Evolutionary conservation across 1,284 basidiomycete species (phyloP), one percentile per base, ranked within the genome.

Genomic region (Melampsora americana): DNA sequence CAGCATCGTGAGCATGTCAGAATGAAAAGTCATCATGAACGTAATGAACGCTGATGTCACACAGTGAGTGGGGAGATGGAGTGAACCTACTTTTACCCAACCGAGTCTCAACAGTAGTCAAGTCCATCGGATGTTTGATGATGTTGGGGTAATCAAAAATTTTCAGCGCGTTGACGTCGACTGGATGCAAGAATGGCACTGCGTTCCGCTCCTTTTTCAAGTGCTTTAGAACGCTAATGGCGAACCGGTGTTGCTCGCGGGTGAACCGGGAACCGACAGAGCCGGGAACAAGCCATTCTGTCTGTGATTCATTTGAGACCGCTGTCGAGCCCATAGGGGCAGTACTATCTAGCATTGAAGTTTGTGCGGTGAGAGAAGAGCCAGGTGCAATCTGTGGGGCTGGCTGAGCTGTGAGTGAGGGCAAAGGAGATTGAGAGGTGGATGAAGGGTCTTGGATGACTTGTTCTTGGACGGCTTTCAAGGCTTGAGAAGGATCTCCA

Each of bases 71-170:
- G 59, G 12, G 32, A 32, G 64, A 64, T 42, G n/a, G 32, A 2
- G 46, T 26, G 20, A 30, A 35, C 20, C 20, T 61, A 79, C 80
- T n/a, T 79, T 79, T 74, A 11, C 72, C 72, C 14, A 97, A 86
- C 84, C 97, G 96, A 80, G 88, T 88, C 84, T 98, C 95, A 78
- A 98, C 88, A 28, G 95, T 96, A n/a, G 89, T 87, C 67, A 99
- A 87, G 83, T 99, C 96, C 92, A 97, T 97, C 0, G 96, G 96
- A 44, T 87, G 88, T 80, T 89, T 91, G 84, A 99, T 89, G 81
- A 98, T 89, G 74, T 87, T 87, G 62, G 87, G 88, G 81, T 99
- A 99, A 82, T 95, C 93, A 16, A 94, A 96, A 78, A 99, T 91
- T 80, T 89, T 90, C 79, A 97, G 87, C 0, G 88, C 90, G 78